phyloP scores from a whole-genome alignment of 2,329 filamentous ascomycete species.

The Penicillium oxalicum region DNA sequence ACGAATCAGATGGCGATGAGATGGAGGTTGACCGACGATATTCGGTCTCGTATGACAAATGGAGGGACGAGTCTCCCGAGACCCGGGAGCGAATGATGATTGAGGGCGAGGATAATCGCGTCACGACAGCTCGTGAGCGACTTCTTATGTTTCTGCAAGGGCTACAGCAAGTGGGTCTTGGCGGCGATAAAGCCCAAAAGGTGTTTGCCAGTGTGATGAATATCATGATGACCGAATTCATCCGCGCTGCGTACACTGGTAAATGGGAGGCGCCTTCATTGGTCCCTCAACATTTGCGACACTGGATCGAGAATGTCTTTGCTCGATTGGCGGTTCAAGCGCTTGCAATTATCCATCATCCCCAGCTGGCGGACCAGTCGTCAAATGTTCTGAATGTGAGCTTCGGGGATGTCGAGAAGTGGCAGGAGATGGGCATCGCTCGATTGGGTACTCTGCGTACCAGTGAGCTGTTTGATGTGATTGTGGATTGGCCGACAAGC shows the following conservation, averaged over 20 bases:
- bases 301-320: conserved; percentile 54
- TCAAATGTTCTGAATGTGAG: conserved; percentile 29
- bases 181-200: conserved; percentile 49
- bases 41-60: conserved; percentile 35
- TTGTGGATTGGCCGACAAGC: conserved; percentile 56
- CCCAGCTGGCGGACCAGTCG: conserved; percentile 17
- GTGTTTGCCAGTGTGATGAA: conserved; percentile 56
- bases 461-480: conserved; percentile 55
- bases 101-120: conserved; percentile 24
- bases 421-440: conserved; percentile 51
- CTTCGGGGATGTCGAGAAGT: conserved; percentile 45
- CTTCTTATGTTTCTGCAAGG: conserved; percentile 39
- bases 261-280: conserved; percentile 50
- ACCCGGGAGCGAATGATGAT: conserved; percentile 29
- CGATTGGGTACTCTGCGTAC: conserved; percentile 52
- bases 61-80: conserved; percentile 28
- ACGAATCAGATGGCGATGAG: conserved; percentile 22
- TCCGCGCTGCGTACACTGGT: conserved; percentile 51
- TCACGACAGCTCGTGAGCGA: conserved; percentile 28
- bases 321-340: conserved; percentile 47
- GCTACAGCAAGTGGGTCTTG: conserved; percentile 50
- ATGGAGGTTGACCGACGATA: conserved; percentile 36
- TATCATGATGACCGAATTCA: conserved; percentile 51
- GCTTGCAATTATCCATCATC: conserved; percentile 36
- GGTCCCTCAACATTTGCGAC: conserved; percentile 45